A percentile compares a stretch with the other conserved stretches of the same genome.
Conservation (phyloP, 2,329 filamentous ascomycete species). For the Ophiocordyceps robertsii region DNA sequence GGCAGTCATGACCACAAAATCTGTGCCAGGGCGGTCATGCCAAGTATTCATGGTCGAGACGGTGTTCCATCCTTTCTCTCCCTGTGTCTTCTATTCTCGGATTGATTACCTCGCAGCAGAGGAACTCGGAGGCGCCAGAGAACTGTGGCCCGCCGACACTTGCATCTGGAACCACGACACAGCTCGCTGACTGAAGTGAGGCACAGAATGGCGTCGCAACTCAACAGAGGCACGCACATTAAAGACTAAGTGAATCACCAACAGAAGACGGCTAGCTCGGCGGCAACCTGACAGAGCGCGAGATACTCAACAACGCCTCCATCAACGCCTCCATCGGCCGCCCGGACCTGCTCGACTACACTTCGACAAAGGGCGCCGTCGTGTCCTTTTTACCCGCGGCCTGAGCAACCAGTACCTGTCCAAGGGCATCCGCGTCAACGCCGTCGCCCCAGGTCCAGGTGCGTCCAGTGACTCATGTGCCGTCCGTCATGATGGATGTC, state of each 20-base stretch:
- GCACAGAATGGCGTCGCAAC: not conserved
- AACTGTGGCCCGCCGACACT: too few species aligned
- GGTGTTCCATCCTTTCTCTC: too few species aligned
- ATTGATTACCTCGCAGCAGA: too few species aligned
- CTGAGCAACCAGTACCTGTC: conserved; percentile 61
- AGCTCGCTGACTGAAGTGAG: too few species aligned
- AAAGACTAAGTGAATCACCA: not conserved
- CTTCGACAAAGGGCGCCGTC: conserved; percentile 65
- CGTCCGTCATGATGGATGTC: too few species aligned
- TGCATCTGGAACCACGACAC: too few species aligned
- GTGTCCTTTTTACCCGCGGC: conserved; percentile 65
- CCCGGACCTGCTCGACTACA: conserved; percentile 71
- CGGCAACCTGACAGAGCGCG: conserved; percentile 9
- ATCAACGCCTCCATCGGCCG: conserved; percentile 76
- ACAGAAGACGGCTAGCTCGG: not conserved
- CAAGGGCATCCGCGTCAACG: conserved; percentile 65
- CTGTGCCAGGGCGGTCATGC: too few species aligned
- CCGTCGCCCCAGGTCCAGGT: conserved; percentile 58
- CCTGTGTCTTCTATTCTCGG: too few species aligned
- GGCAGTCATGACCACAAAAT: not conserved
- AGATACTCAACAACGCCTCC: conserved; percentile 60
- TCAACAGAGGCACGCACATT: not conserved
- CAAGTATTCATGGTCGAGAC: too few species aligned
- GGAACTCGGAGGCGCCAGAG: too few species aligned
- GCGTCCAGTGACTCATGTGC: conserved; percentile 1